Evolutionary conservation across 2,329 filamentous ascomycete genomes (phyloP).

Genomic region (Penicillium sp.): DNA sequence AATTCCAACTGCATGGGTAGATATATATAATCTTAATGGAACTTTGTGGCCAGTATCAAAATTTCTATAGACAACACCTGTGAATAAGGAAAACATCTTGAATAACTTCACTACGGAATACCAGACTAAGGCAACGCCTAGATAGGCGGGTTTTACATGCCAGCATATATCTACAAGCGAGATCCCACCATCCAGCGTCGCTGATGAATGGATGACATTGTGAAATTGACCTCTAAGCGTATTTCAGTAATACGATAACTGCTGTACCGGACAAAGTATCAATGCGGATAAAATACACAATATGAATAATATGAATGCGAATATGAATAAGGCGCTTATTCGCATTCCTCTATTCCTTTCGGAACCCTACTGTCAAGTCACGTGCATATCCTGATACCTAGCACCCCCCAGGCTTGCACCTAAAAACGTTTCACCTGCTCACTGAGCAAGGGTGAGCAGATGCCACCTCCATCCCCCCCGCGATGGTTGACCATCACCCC

Average conservation of each 20-base stretch:
- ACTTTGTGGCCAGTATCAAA: too few species aligned
- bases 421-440: conserved; percentile 5
- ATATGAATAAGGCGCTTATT: too few species aligned
- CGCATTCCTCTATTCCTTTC: too few species aligned
- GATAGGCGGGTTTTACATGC: too few species aligned
- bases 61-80: too few species aligned
- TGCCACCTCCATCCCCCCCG: neutral
- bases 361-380: conserved; percentile 2
- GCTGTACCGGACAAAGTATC: conserved; percentile 3
- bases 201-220: neutral
- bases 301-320: too few species aligned
- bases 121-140: too few species aligned
- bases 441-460: conserved; percentile 9
- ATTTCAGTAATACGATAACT: conserved; percentile 8
- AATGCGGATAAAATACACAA: neutral
- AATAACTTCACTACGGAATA: too few species aligned
- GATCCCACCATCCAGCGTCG: neutral
- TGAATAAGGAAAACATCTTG: too few species aligned
- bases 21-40: too few species aligned
- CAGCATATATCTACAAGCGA: too few species aligned
- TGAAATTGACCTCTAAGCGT: conserved; percentile 2
- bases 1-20: too few species aligned
- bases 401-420: conserved; percentile 4
- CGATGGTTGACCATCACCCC: neutral
- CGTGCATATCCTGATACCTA: conserved; percentile 7